Evolutionary conservation across 2,329 filamentous ascomycete genomes (phyloP), one percentile per base, ranked within the genome.

Genomic region (Phaeosphaeriaceae sp.): DNA sequence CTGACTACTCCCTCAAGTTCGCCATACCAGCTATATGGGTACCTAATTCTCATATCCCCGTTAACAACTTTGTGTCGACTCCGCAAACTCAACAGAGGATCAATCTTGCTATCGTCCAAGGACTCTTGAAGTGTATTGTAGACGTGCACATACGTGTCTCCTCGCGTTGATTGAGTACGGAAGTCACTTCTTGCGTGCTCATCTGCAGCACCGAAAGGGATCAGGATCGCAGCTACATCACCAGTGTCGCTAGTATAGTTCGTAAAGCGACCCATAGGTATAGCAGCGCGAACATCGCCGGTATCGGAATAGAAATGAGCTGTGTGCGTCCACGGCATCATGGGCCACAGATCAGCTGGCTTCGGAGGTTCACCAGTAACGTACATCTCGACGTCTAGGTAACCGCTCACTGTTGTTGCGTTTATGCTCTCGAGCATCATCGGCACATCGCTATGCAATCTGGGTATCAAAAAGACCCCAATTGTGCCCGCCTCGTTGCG

Each of bases 1-100:
- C 48, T 25, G 24, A 61, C 59, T 17, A 44, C 36, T n/a, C 22
- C 63, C 46, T 66, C 58, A 52, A 64, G 51, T 20, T 59, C 51
- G 15, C 63, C 61, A 20, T 31, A 64, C 63, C 63, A 66, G 49
- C 22, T 50, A 53, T 42, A 50, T 4, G 50, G 36, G 47, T 64
- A 66, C n/a, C 20, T 50, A 45, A 64, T 27, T 45, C 25, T 7
- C 20, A 66, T 45, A 45, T 17, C 31, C n/a, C 58, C 63, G 15
- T 62, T 36, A 1, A 24, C 50, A 22, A 56, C 52, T 19, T 49
- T 15, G 47, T 66, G 63, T n/a, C 57, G 41, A 49, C 63, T 66
- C 15, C 47, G 44, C 27, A 49, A 58, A 15, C 62, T 60, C 19
- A 57, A 50, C 27, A 64, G 49, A 15, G 63, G 61, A 50, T 62